Conservation (phyloP, 257 asterid genomes). For the Salvia miltiorrhiza region DNA sequence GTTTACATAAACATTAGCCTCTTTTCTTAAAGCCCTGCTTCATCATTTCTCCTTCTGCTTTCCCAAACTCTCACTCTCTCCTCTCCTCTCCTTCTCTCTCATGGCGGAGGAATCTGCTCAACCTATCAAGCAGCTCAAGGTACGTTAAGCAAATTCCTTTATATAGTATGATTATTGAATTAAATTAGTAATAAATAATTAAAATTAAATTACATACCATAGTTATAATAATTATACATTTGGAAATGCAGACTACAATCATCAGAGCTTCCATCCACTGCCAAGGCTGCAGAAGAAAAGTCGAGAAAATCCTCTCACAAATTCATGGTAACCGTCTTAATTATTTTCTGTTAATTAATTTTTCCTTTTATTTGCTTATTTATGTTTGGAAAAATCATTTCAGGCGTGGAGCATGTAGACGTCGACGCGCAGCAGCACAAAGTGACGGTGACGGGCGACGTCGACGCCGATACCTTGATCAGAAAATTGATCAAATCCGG, state of each 20-base stretch:
- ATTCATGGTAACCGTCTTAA: conserved; percentile 34
- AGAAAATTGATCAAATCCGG: conserved; percentile 49
- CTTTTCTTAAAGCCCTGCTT: conserved; percentile 14
- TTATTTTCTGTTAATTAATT: neutral
- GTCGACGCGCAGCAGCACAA: conserved; percentile 63
- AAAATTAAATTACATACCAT: too few species aligned
- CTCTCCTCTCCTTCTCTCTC: conserved; percentile 6
- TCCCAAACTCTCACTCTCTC: conserved; percentile 12
- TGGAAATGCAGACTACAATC: conserved; percentile 38
- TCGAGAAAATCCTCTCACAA: conserved; percentile 50
- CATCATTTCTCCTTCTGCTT: conserved; percentile 10
- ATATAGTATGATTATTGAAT: too few species aligned
- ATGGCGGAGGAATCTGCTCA: conserved; percentile 50
- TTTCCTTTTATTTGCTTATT: neutral
- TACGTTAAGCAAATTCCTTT: neutral
- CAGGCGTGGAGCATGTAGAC: conserved; percentile 54
- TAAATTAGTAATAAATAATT: too few species aligned
- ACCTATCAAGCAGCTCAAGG: conserved; percentile 37
- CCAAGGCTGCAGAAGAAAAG: conserved; percentile 69
- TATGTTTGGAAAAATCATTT: neutral
- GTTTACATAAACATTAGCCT: too few species aligned
- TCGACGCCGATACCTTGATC: conserved; percentile 35
- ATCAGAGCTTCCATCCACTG: conserved; percentile 74
- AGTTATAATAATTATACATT: neutral
- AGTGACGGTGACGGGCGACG: conserved; percentile 54